Evolutionary conservation across 2,329 filamentous ascomycete genomes (phyloP).

Genomic region (Aspergillus sclerotialis): DNA sequence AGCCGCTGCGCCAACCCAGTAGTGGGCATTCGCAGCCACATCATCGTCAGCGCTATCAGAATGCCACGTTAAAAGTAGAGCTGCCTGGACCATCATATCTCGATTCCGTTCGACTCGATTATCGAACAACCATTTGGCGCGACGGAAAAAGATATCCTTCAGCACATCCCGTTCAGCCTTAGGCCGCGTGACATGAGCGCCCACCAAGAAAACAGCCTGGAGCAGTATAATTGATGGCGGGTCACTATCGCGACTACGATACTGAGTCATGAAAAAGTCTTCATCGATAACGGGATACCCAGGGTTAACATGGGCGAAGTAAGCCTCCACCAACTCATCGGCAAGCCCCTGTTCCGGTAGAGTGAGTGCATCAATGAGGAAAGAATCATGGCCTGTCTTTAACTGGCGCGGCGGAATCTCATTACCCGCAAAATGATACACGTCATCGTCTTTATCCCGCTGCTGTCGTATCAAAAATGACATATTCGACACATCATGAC

Average conservation of each 20-base stretch:
- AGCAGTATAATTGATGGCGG: slow-evolving; percentile 44
- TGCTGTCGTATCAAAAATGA: slow-evolving; percentile 50
- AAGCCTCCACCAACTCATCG: slow-evolving; percentile 45
- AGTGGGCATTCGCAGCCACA: slow-evolving; percentile 46
- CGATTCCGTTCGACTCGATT: slow-evolving; percentile 48
- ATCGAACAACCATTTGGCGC: slow-evolving; percentile 49
- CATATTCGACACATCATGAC: slow-evolving; percentile 50
- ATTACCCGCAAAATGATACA: slow-evolving; percentile 40
- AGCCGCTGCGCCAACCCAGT: slow-evolving; percentile 48
- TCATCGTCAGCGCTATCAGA: slow-evolving; percentile 48
- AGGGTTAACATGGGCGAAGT: slow-evolving; percentile 45
- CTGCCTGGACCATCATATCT: slow-evolving; percentile 48
- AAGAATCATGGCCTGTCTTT: slow-evolving; percentile 38
- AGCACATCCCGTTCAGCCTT: slow-evolving; percentile 37
- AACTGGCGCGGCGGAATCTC: slow-evolving; percentile 37
- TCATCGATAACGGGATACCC: slow-evolving; percentile 49
- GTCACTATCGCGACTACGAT: slow-evolving; percentile 41
- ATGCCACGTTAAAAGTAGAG: slow-evolving; percentile 51
- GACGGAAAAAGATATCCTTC: slow-evolving; percentile 45
- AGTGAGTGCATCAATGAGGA: slow-evolving; percentile 43
- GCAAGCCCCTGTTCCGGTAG: slow-evolving; percentile 43
- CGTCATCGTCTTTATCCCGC: slow-evolving; percentile 33
- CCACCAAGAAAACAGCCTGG: slow-evolving; percentile 46
- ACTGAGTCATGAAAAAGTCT: slow-evolving; percentile 45
- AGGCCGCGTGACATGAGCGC: slow-evolving; percentile 42